Conservation (phyloP, 148 eudicot genomes). For the Linanthus parryae region DNA sequence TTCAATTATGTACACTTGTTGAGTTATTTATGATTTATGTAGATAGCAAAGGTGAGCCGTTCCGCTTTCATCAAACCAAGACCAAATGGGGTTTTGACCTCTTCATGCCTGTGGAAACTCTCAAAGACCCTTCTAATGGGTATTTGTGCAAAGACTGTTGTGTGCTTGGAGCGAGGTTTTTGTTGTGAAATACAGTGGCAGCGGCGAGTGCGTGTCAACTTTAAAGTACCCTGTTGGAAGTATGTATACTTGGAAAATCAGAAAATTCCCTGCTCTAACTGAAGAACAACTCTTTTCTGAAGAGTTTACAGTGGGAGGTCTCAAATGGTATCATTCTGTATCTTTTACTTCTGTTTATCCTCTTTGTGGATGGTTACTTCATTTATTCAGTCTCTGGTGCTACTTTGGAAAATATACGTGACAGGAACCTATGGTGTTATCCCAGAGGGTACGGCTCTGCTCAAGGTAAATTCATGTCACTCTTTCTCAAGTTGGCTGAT, state of each 20-base stretch:
- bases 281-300: background rate
- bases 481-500: background rate
- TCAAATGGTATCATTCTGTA: background rate
- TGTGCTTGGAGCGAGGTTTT: slow-evolving; percentile 7
- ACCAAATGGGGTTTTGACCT: slow-evolving; percentile 1
- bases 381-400: background rate
- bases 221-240: background rate
- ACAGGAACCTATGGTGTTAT: background rate
- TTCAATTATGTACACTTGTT: background rate
- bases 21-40: background rate
- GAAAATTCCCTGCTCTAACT: background rate
- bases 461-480: background rate
- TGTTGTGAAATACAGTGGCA: slow-evolving; percentile 1
- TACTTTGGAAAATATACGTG: too few relatives aligned
- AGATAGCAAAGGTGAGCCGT: background rate
- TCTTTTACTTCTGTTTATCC: background rate
- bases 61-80: slow-evolving; percentile 6
- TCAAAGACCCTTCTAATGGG: slow-evolving; percentile 2
- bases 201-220: slow-evolving; percentile 1
- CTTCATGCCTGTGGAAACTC: background rate
- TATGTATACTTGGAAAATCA: background rate
- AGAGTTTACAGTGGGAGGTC: background rate
- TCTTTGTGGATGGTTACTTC: background rate
- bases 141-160: background rate
- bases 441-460: background rate